Conservation (phyloP, 371 early-diverging fungal species). For the Blakeslea trispora region DNA sequence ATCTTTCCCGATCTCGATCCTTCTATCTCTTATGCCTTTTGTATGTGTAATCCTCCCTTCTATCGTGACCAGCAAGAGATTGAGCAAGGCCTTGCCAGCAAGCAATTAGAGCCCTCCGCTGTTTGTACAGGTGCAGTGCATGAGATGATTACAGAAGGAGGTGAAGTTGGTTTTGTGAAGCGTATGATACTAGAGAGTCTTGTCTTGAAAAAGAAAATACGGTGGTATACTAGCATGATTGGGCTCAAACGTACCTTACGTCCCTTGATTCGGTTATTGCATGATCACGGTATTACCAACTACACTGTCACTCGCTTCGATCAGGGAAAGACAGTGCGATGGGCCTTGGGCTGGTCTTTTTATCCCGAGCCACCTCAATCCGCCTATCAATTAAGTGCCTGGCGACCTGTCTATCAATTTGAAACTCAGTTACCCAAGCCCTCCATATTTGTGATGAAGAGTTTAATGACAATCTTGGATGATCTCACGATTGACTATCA, state of each 20-base stretch:
- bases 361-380: conserved; percentile 2
- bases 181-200: conserved; percentile 63
- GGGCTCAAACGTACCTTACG: conserved; percentile 57
- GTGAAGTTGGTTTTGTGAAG: conserved; percentile 63
- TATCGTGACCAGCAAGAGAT: conserved; percentile 54
- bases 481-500: conserved; percentile 34
- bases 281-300: conserved; percentile 40
- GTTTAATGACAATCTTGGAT: conserved; percentile 23
- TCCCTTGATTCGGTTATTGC: conserved; percentile 37
- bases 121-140: conserved; percentile 60
- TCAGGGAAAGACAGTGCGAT: conserved; percentile 62
- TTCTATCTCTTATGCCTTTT: conserved; percentile 45
- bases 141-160: conserved; percentile 72
- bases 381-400: conserved; percentile 4
- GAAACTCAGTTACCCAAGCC: conserved; percentile 17
- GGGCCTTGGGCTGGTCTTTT: conserved; percentile 73
- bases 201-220: conserved; percentile 30
- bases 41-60: conserved; percentile 82
- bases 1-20: conserved; percentile 28
- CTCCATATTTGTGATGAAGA: conserved; percentile 6
- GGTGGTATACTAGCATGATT: conserved; percentile 71
- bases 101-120: conserved; percentile 50
- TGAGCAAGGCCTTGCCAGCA: conserved; percentile 36
- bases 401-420: conserved; percentile 38
- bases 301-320: conserved; percentile 54